Evolutionary conservation across 768 basidiomycete species (phyloP), one percentile per base, ranked within the genome.

Genomic region (Leccinum truebloodii): DNA sequence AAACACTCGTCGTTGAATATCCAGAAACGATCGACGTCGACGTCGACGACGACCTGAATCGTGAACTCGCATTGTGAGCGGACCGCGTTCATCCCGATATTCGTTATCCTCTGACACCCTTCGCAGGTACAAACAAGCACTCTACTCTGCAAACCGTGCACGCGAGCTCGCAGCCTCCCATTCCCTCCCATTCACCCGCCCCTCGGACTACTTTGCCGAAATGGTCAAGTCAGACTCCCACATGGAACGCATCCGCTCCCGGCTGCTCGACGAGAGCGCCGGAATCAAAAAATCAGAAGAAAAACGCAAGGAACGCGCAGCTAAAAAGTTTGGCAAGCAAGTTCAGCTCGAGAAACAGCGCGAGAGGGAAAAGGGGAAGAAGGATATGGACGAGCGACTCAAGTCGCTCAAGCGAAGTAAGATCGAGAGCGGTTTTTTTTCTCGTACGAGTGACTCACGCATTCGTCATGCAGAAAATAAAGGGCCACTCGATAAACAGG

Each of bases 261-360:
- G 89, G 18, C 76, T 98, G 26, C 81, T 98, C 28, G 92, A 98
- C 75, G 97, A 98, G 74, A 78, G 80, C 26, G 91, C 94, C 1
- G 81, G 83, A 1, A 94, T 98, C 66, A 95, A 97, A 74, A 92
- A 90, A 74, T 84, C 89, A 60, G 96, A 98, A 71, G 90, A 94
- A 57, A 95, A 94, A 69, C 85, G 90, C 65, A 89, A 88, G 67
- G 92, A 98, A 74, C 83, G 97, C 51, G 91, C 97, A 69, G 89
- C 94, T 58, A 98, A 98, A 81, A 98, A 98, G 80, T 97, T 93
- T 69, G 96, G 96, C 26, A 99, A 98, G 75, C 93, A 98, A 75
- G 94, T 98, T 12, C 97, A 99, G 76, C 76, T 92, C 39, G 95
- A 98, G 79, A 95, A 95, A 75, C 80, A 93, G 65, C 92, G 94